A percentile compares a stretch with the other conserved stretches of the same genome.
These are phyloP conservation scores for Backusella luteola DNA, from an alignment of 192 early-diverging fungal genomes.

Conservation along the genomic window DNA sequence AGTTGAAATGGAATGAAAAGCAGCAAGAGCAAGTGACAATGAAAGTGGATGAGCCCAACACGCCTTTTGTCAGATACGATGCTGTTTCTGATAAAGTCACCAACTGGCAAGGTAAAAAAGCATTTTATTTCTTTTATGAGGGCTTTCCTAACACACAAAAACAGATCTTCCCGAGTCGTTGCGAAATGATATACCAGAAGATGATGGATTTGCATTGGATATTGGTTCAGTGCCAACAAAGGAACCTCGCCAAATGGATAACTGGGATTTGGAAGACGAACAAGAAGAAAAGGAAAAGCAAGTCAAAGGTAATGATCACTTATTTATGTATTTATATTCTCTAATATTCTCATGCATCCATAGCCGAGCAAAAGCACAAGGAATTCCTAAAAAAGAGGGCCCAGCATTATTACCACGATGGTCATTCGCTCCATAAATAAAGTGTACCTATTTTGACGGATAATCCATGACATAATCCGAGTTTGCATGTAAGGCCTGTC, in stretches of 20 bases:
- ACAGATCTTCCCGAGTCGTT: background rate
- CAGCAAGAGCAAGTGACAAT: background rate
- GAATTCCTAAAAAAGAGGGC: background rate
- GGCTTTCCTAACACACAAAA: background rate
- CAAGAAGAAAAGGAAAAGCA: background rate
- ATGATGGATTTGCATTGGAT: background rate
- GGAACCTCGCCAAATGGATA: background rate
- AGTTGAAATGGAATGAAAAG: background rate
- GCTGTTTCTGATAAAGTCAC: background rate
- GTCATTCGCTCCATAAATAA: background rate
- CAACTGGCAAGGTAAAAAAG: background rate
- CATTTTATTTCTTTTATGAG: background rate
- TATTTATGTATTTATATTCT: no score
- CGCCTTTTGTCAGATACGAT: background rate
- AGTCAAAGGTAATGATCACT: background rate
- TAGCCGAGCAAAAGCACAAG: background rate
- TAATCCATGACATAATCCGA: conserved; percentile 13
- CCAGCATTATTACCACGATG: background rate
- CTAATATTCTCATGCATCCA: no score
- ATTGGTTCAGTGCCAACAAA: background rate
- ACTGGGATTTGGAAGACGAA: background rate
- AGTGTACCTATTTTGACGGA: no score
- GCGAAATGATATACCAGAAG: background rate
- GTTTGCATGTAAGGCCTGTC: conserved; percentile 7
- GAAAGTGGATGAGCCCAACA: background rate